phyloP scores from a whole-genome alignment of 2,329 filamentous ascomycete species.

The Tolypocladium endophyticum region DNA sequence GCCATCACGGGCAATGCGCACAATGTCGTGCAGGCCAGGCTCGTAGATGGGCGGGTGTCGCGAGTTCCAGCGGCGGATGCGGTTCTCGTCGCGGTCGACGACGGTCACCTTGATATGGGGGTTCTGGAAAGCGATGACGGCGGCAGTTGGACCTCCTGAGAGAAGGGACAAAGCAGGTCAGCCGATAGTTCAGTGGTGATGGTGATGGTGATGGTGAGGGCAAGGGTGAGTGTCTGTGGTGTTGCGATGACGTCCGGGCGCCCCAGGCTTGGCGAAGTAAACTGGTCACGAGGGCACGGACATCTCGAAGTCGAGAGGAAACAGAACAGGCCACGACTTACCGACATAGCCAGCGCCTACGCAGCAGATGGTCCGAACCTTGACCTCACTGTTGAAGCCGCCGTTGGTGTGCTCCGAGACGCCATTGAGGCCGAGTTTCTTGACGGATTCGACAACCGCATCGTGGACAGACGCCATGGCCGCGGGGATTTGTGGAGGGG shows the following conservation, averaged over 20 bases:
- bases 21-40: constrained; percentile 57
- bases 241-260: background rate
- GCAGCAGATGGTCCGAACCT: constrained; percentile 55
- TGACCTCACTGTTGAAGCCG: constrained; percentile 14
- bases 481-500: background rate
- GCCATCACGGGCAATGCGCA: constrained; percentile 53
- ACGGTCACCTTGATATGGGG: constrained; percentile 61
- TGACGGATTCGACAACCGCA: constrained; percentile 17
- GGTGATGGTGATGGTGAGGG: background rate
- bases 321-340: constrained; percentile 28
- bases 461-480: constrained; percentile 13
- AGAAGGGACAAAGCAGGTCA: background rate
- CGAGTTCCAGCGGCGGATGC: constrained; percentile 66
- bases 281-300: background rate
- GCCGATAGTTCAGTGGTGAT: background rate
- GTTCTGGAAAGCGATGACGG: constrained; percentile 65
- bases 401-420: constrained; percentile 18
- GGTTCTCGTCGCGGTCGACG: constrained; percentile 56
- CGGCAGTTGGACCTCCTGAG: constrained; percentile 61
- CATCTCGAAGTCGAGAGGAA: background rate
- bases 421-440: constrained; percentile 22
- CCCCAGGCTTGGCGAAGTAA: background rate
- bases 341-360: constrained; percentile 69
- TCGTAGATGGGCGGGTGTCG: constrained; percentile 66
- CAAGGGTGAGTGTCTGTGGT: background rate